A percentile compares a stretch with the other conserved stretches of the same genome.
Conservation (phyloP, 2,329 filamentous ascomycete genomes). For the Aspergillus latus region DNA sequence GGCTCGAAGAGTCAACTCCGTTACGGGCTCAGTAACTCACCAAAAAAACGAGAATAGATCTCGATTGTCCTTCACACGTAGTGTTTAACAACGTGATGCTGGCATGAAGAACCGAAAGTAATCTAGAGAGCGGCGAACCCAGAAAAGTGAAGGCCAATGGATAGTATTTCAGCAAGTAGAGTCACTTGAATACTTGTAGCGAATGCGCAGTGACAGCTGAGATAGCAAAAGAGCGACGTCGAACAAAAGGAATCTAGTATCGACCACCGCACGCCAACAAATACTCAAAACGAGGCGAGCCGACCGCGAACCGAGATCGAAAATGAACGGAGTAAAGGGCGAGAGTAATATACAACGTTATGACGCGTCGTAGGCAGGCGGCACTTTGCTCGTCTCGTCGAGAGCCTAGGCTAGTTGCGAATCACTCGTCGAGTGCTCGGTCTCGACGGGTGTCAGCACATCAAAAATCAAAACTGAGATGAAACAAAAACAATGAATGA, state of each 20-base stretch:
- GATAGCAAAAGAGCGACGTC: slow-evolving; percentile 9
- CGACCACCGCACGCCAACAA: not conserved
- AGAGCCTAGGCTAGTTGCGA: not conserved
- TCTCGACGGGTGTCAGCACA: slow-evolving; percentile 5
- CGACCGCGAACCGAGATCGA: not conserved
- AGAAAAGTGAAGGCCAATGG: not conserved
- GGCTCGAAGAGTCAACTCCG: not conserved
- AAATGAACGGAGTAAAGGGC: not conserved
- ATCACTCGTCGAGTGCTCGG: not conserved
- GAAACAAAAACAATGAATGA: not conserved
- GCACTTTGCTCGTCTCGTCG: not conserved
- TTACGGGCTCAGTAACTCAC: not conserved
- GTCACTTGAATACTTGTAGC: slow-evolving; percentile 4
- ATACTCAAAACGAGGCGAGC: not conserved
- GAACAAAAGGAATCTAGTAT: not conserved
- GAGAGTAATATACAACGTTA: not conserved
- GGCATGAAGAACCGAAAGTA: slow-evolving; percentile 1
- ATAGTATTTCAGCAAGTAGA: slow-evolving; percentile 25
- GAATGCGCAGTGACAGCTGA: slow-evolving; percentile 10
- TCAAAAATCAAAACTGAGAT: not conserved
- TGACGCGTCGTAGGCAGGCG: slow-evolving; percentile 19
- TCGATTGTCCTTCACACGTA: not conserved
- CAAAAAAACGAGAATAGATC: not conserved
- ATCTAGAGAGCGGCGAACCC: not conserved
- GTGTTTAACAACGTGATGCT: not conserved